Evolutionary conservation across 371 early-diverging fungal genomes (phyloP).

Genomic region (Mortierella sp.): DNA sequence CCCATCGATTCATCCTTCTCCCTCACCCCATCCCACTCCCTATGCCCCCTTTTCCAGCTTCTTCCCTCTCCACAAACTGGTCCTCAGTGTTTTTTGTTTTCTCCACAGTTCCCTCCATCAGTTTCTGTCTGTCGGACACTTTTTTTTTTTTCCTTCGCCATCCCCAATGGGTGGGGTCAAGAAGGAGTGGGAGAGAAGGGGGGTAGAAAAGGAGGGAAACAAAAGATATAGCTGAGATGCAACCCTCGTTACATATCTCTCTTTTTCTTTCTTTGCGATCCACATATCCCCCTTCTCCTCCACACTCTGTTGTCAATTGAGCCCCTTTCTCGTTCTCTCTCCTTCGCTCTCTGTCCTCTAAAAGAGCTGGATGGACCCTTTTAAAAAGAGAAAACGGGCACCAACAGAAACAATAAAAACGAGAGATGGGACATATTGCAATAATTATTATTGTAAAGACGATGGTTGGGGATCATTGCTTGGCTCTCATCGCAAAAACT

Average conservation of each 20-base stretch:
- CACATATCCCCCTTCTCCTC: neutral
- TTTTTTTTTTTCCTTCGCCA: neutral
- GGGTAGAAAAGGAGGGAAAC: neutral
- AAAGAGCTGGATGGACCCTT: neutral
- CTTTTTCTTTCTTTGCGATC: neutral
- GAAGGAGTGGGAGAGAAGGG: neutral
- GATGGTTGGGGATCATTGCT: neutral
- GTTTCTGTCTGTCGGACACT: neutral
- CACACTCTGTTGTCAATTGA: neutral
- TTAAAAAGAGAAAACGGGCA: neutral
- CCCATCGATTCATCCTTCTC: neutral
- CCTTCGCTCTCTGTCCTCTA: neutral
- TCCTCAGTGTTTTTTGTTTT: neutral
- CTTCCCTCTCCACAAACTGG: neutral
- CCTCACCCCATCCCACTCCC: neutral
- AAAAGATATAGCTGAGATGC: neutral
- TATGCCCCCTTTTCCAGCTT: neutral
- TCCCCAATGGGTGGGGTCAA: neutral
- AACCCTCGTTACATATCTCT: neutral
- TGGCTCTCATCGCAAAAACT: no score
- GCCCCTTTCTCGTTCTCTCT: neutral
- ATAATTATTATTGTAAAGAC: neutral
- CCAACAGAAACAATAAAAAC: neutral
- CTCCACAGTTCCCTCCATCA: slow-evolving; percentile 6
- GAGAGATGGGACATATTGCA: neutral